Conservation (phyloP, 306 rosid genomes). For the Quercus dentata region DNA sequence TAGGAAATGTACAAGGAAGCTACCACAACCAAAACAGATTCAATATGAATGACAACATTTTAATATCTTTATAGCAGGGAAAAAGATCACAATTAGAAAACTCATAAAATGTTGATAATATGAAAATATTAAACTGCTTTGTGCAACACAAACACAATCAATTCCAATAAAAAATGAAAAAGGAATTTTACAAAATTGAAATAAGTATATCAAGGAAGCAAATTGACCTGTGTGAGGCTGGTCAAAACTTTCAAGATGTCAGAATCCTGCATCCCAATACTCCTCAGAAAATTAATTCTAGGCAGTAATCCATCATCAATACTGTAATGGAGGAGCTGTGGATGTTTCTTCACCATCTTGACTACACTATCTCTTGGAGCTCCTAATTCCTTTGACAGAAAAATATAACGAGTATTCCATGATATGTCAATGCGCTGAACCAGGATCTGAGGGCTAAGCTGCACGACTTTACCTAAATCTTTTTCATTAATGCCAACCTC, state of each 20-base stretch:
- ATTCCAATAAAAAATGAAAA: not conserved
- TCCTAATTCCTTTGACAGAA: conserved; percentile 83
- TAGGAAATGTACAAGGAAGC: conserved; percentile 2
- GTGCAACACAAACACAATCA: not conserved
- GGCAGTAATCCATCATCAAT: conserved; percentile 86
- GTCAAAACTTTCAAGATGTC: conserved; percentile 91
- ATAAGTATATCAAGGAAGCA: conserved; percentile 4
- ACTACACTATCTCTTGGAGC: conserved; percentile 87
- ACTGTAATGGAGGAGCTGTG: conserved; percentile 97
- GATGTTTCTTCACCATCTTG: conserved; percentile 96
- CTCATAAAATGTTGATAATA: not conserved
- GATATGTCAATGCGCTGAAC: conserved; percentile 85
- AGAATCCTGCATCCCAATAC: conserved; percentile 86
- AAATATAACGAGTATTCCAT: conserved; percentile 76
- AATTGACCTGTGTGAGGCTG: conserved; percentile 82
- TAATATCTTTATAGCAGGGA: not conserved
- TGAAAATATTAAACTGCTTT: not conserved
- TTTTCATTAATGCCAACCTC: conserved; percentile 95
- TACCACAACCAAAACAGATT: not conserved
- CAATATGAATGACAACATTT: not conserved
- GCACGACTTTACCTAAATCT: conserved; percentile 86
- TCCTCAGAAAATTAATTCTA: conserved; percentile 88
- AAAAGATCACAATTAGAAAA: not conserved
- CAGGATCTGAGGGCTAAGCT: conserved; percentile 91
- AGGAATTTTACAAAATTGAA: conserved; percentile 1